Percentiles rank a stretch among this genome's conserved stretches.
Evolutionary conservation across 1,139 yeast species (phyloP).

Genomic region (Diutina rugosa): DNA sequence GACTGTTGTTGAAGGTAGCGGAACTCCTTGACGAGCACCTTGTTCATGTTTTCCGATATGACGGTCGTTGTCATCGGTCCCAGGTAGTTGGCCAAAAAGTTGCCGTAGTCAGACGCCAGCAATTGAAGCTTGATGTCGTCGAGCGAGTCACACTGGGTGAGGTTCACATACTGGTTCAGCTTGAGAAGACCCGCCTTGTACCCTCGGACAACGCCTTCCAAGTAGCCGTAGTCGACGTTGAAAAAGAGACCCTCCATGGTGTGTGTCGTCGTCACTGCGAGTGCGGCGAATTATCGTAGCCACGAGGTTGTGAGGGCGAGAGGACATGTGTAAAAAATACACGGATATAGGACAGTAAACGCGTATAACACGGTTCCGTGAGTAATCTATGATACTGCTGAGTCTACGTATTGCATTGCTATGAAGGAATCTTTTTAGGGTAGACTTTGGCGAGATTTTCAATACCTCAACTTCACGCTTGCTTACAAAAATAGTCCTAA

Average conservation of each 20-base stretch:
- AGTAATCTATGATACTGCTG: no score
- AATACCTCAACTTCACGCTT: no score
- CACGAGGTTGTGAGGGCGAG: not conserved
- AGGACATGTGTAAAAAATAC: not conserved
- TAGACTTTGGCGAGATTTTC: no score
- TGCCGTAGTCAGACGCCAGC: constrained; percentile 92
- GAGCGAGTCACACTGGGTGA: constrained; percentile 90
- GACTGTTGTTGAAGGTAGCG: constrained; percentile 78
- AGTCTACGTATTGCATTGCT: no score
- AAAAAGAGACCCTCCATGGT: constrained; percentile 79
- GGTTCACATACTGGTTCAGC: constrained; percentile 69
- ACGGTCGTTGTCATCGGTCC: constrained; percentile 73
- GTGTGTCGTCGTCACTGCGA: not conserved
- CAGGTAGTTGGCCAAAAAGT: constrained; percentile 71
- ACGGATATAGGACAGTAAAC: no score
- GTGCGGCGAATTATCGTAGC: not conserved
- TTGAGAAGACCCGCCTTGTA: constrained; percentile 76
- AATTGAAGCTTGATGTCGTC: constrained; percentile 91
- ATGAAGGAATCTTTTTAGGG: no score
- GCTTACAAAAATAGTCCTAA: no score
- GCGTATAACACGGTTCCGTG: no score
- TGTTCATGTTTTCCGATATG: constrained; percentile 68
- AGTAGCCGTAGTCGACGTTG: constrained; percentile 78
- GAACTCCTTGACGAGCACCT: constrained; percentile 71
- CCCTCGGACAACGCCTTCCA: constrained; percentile 93